Base-by-base conservation (phyloP, 148 eudicot species). In the Rhododendron kiyosumense region DNA sequence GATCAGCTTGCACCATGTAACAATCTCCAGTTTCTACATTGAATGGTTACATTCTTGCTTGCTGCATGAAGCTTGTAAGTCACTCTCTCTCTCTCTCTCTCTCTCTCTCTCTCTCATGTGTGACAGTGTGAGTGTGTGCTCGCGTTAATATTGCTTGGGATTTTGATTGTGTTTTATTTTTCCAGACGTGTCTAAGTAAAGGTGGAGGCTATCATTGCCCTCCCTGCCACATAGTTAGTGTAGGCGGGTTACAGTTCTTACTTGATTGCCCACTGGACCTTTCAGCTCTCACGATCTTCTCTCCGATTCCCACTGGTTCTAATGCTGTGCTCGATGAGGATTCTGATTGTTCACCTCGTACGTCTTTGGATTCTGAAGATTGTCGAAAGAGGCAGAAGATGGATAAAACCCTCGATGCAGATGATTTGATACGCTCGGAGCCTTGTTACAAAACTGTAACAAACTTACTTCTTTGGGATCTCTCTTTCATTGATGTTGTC, bases 261-360 rank as follows among this genome's bases (percentile, higher is more conserved):
- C 89, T 95, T 81, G 98, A 96, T 88, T 96, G 95, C 86, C 99
- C 99, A 7, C 84, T 96, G 88, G 99, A 96, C 92, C 95, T 96
- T 87, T 94, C 97, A 5, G 88, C 93, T 24, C 88, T 96, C 52
- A 36, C 90, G 67, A 87, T 91, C 67, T 96, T 95, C 84, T 89
- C 95, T 74, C 98, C 98, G 15, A 54, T 94, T 65, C 92, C 94
- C 69, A 77, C 81, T 32, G 82, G 86, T 76, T 87, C 88, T n/a
- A 85, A 46, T 57, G 76, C 63, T 26, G 81, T 71, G 41, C 82
- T 71, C 51, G 86, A 77, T 8, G 89, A 84, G 69, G 89, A 91
- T 81, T 63, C 71, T 34, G 87, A 88, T 46, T 86, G 87, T 84
- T 69, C 86, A 30, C 87, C 85, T 51, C 65, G 32, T 84, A 84